Conservation (phyloP, 1,139 yeast genomes). For the Hemisphaericaspora subhashii region DNA sequence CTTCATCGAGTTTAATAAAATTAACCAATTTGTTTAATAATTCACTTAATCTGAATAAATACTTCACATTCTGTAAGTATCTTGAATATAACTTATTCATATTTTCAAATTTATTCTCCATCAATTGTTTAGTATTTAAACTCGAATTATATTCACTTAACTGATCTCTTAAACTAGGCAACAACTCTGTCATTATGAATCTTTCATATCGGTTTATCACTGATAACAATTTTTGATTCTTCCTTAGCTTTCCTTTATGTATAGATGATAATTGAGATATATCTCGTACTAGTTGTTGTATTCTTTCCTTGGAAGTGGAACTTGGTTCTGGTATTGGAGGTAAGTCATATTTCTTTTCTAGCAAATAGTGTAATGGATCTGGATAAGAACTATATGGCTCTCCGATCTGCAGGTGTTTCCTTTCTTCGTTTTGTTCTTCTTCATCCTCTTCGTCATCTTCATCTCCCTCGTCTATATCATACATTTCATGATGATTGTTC, state of each 20-base stretch:
- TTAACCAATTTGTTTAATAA: slow-evolving; percentile 5
- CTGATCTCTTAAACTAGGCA: slow-evolving; percentile 33
- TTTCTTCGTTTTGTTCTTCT: slow-evolving; percentile 3
- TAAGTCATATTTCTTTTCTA: slow-evolving; percentile 18
- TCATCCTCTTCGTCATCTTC: slow-evolving; percentile 5
- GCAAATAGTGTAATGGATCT: slow-evolving; percentile 20
- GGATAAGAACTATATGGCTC: too few species aligned
- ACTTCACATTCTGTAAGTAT: slow-evolving; percentile 6
- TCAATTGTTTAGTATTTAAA: slow-evolving; percentile 3
- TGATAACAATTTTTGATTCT: slow-evolving; percentile 25
- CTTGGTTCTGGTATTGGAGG: slow-evolving; percentile 6
- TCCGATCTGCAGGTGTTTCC: background rate
- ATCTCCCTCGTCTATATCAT: slow-evolving; percentile 6
- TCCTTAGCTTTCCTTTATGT: slow-evolving; percentile 17
- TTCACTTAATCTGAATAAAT: slow-evolving; percentile 6
- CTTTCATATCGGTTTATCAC: slow-evolving; percentile 30
- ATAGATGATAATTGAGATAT: slow-evolving; percentile 25
- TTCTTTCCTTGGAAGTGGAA: background rate
- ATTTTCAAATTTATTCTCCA: slow-evolving; percentile 7
- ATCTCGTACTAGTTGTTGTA: slow-evolving; percentile 25
- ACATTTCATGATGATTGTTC: background rate
- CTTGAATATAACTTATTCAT: slow-evolving; percentile 7
- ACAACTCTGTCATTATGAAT: slow-evolving; percentile 24
- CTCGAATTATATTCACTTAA: slow-evolving; percentile 8
- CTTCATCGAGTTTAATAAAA: slow-evolving; percentile 7